Evolutionary conservation across 176 grass and related monocot species (phyloP).

Genomic region (maize (Zea mays)): Zm-B73-REFERENCE-NAM-5.0 NC_050097.1:217235001-217235500

Average conservation of each 20-base stretch:
- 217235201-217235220: neutral
- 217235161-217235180: neutral
- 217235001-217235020: neutral
- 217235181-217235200: neutral
- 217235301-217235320: constrained; percentile 6
- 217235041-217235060: too few relatives aligned
- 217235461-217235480: constrained; percentile 11
- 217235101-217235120: too few relatives aligned
- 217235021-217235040: neutral
- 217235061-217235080: neutral
- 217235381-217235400: neutral
- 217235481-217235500: constrained; percentile 14
- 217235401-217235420: constrained; percentile 13
- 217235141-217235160: neutral
- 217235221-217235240: neutral
- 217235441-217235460: too few relatives aligned
- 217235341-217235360: neutral
- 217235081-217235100: too few relatives aligned
- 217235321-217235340: constrained; percentile 33
- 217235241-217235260: neutral
- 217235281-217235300: constrained; percentile 40
- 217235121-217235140: too few relatives aligned
- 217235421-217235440: too few relatives aligned
- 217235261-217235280: neutral
- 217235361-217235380: constrained; percentile 5